These are phyloP conservation scores for Cucurbita argyrosperma DNA, from an alignment of 306 rosid genomes.

Conservation along the genomic window DNA sequence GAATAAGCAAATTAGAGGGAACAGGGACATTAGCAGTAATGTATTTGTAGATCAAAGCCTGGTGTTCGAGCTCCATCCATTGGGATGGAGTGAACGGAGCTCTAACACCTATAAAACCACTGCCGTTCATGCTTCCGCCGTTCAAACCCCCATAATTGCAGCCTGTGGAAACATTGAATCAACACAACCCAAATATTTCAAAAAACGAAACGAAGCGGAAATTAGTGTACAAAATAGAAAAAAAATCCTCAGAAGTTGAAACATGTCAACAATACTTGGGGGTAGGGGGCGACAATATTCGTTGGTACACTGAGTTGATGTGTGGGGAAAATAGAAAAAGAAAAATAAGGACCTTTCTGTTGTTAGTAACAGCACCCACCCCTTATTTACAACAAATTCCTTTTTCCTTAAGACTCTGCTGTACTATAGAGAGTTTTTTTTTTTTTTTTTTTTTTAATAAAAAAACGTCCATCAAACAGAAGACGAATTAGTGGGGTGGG, in stretches of 20 bases:
- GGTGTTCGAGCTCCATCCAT: conserved; percentile 95
- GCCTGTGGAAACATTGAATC: conserved; percentile 22
- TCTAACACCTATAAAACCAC: conserved; percentile 21
- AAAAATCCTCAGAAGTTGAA: background rate
- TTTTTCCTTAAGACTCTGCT: background rate
- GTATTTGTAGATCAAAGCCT: conserved; percentile 90
- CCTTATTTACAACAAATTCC: background rate
- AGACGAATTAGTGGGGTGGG: background rate
- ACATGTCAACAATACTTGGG: conserved; percentile 12
- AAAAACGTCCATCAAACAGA: background rate
- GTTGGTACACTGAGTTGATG: conserved; percentile 8
- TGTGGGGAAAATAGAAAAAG: conserved; percentile 4
- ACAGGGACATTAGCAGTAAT: conserved; percentile 64
- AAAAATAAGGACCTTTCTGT: background rate
- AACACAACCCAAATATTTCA: background rate
- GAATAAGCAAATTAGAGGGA: conserved; percentile 69
- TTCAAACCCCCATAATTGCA: conserved; percentile 29
- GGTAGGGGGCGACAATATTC: background rate
- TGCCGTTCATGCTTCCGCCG: conserved; percentile 36
- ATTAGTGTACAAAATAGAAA: background rate
- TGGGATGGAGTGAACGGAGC: conserved; percentile 83
- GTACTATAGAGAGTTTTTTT: background rate
- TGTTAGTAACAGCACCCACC: background rate
- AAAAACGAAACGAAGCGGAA: background rate
- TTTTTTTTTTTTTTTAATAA: background rate